phyloP scores from a whole-genome alignment of 306 rosid genomes.

The Betula pendula region DNA sequence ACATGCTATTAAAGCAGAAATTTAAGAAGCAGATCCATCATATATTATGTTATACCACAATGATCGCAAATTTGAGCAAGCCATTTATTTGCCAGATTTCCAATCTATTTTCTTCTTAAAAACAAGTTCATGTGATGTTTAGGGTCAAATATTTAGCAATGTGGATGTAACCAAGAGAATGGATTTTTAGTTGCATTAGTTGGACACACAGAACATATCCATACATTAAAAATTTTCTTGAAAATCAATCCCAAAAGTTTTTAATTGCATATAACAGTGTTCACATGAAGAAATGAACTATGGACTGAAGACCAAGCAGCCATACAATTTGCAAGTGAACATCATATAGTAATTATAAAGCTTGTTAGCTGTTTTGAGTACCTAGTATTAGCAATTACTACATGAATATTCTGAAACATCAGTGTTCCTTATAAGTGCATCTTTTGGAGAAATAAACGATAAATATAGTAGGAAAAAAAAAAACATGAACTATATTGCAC shows the following conservation, averaged over 20 bases:
- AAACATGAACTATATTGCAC: background rate
- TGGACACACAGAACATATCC: background rate
- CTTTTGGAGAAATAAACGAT: background rate
- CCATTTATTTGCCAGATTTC: background rate
- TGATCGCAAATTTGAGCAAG: background rate
- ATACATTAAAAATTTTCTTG: background rate
- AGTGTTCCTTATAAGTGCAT: background rate
- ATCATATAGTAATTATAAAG: background rate
- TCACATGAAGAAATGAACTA: background rate
- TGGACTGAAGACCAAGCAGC: background rate
- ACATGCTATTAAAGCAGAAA: slow-evolving; percentile 4
- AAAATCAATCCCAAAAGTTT: background rate
- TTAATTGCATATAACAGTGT: background rate
- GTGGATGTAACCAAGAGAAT: slow-evolving; percentile 10
- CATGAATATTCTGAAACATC: background rate
- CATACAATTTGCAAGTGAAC: background rate
- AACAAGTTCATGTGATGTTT: background rate
- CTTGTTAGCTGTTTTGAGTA: too few species aligned
- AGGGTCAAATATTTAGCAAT: background rate
- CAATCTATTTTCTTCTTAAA: background rate
- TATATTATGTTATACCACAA: background rate
- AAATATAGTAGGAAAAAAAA: background rate
- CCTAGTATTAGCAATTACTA: background rate
- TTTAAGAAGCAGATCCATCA: slow-evolving; percentile 8
- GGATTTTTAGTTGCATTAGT: slow-evolving; percentile 1